Evolutionary conservation across 192 early-diverging fungal genomes (phyloP), one percentile per base, ranked within the genome.

Genomic region (Coemansia sp.): DNA sequence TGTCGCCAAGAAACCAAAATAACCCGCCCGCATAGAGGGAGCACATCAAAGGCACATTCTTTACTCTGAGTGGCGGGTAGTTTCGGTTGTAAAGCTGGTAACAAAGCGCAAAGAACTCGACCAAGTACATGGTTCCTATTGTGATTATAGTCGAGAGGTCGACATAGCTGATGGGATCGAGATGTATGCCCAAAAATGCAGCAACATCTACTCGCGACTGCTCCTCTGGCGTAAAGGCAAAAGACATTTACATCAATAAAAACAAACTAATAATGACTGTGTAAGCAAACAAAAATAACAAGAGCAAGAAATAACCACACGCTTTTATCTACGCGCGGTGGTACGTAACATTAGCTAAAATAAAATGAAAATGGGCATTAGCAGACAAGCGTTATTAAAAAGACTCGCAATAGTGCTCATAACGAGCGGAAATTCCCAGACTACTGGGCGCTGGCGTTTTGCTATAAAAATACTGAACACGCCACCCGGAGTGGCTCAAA

Each of bases 51-150:
- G 30, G 33, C 1, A 60, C 37, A 41, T 53, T 53, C 37, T 60
- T 60, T n/a, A 50, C 58, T 36, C 51, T 51, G 10, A 53, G 21
- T 9, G 58, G 58, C 4, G 51, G 58, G 27, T 60, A 60, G 14
- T 60, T 35, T 4, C 41, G 35, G 41, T 60, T 40, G 8, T 36
- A 45, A 9, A 60, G 25, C 31, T 52, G 58, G 50, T 52, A 60
- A n/a, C 19, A 43, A 23, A 60, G 14, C 8, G 49, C 58, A n/a
- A 52, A 11, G 10, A 45, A 18, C 13, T 60, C 30, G 5, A 60
- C 1, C 1, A 15, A 19, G 23, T 60, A 60, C 19, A 52, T 31
- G 33, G 31, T 45, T 21, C 49, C 33, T 8, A 60, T 11, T 5
- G 43, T 33, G 9, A 60, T 27, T 13, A 60, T 51, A 3, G 58